These are phyloP conservation scores for Rhodotorula sp. DNA, from an alignment of 1,284 basidiomycete species.

Conservation along the genomic window DNA sequence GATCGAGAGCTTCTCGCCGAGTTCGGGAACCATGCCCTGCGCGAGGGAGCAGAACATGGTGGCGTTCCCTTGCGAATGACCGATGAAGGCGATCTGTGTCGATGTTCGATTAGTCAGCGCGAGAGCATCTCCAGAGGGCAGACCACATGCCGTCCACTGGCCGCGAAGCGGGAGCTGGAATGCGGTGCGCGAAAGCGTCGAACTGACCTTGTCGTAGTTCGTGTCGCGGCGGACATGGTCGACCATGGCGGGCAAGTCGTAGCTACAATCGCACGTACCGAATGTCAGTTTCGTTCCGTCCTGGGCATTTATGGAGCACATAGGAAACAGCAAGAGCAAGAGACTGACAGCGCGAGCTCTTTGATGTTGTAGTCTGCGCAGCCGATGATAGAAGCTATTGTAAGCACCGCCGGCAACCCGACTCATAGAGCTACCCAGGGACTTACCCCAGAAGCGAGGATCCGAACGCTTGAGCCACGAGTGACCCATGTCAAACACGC, in stretches of 20 bases:
- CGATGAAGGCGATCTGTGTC: slow-evolving; percentile 57
- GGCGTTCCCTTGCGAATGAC: slow-evolving; percentile 62
- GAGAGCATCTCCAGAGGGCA: not conserved
- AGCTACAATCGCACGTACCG: slow-evolving; percentile 35
- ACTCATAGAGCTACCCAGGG: not conserved
- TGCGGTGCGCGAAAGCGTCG: too few relatives aligned
- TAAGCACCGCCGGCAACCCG: not conserved
- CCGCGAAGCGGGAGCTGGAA: not conserved
- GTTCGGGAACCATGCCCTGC: slow-evolving; percentile 58
- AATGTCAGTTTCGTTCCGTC: not conserved
- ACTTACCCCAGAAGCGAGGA: slow-evolving; percentile 61
- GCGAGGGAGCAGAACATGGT: slow-evolving; percentile 53
- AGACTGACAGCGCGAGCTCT: slow-evolving; percentile 55
- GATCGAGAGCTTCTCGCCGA: slow-evolving; percentile 58
- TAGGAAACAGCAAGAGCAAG: not conserved
- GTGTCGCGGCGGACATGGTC: slow-evolving; percentile 59
- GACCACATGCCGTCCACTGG: not conserved
- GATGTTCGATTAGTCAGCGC: not conserved
- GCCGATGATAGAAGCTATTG: not conserved
- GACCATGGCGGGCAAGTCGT: slow-evolving; percentile 61
- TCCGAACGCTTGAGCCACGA: slow-evolving; percentile 54
- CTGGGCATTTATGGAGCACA: too few relatives aligned
- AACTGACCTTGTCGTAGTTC: slow-evolving; percentile 57
- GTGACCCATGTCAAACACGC: slow-evolving; percentile 64
- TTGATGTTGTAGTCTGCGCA: slow-evolving; percentile 60